Evolutionary conservation across 441 rosid species (phyloP).

Genomic region (Pelargonium fulgidum): DNA sequence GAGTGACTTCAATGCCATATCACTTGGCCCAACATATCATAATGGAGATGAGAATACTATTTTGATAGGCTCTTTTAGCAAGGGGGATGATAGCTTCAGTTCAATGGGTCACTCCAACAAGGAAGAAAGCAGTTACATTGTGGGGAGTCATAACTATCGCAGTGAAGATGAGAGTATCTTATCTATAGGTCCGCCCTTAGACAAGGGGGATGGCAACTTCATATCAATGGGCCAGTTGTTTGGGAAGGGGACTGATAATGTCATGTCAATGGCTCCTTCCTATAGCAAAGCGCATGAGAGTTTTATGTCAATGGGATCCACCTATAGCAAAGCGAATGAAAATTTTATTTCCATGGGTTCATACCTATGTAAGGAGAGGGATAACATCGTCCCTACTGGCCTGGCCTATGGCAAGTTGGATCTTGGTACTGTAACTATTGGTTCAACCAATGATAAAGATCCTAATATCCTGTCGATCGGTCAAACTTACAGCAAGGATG

Average conservation of each 20-base stretch:
- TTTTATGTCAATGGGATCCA: constrained; percentile 36
- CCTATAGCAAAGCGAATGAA: constrained; percentile 31
- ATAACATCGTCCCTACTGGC: constrained; percentile 29
- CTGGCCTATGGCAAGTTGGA: constrained; percentile 41
- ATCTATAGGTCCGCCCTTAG: constrained; percentile 50
- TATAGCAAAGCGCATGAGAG: constrained; percentile 32
- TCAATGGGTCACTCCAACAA: constrained; percentile 42
- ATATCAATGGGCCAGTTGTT: constrained; percentile 33
- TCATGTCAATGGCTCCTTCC: constrained; percentile 34
- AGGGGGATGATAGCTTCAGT: constrained; percentile 37
- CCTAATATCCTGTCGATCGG: constrained; percentile 31
- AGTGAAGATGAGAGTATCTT: constrained; percentile 33
- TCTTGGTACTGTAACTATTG: constrained; percentile 31
- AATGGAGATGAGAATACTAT: constrained; percentile 23
- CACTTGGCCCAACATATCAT: constrained; percentile 27
- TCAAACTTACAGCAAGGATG: constrained; percentile 28
- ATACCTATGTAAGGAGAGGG: constrained; percentile 34
- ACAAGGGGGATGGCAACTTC: constrained; percentile 36
- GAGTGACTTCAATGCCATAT: constrained; percentile 24
- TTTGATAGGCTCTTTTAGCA: constrained; percentile 30
- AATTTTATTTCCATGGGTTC: constrained; percentile 38
- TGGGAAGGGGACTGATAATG: constrained; percentile 33
- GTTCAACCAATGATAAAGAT: constrained; percentile 29
- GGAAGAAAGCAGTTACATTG: constrained; percentile 34
- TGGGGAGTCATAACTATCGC: constrained; percentile 35